Percentiles rank a stretch among this genome's conserved stretches.
Conservation (phyloP, 2,329 filamentous ascomycete genomes). For the Didymella pomorum region DNA sequence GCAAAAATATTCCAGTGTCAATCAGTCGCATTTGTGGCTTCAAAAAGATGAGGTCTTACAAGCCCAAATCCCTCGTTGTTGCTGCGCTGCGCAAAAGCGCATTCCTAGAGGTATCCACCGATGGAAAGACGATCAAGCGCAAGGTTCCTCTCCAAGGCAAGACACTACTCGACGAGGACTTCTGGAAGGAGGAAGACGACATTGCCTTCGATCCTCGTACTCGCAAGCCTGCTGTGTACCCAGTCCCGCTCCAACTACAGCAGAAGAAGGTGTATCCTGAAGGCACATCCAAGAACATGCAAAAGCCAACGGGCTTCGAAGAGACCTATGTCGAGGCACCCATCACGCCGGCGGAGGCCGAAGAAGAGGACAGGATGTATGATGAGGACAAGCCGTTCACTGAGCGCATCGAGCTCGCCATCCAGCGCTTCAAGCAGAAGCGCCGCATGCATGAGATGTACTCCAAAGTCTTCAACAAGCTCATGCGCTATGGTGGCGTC, state of each 20-base stretch:
- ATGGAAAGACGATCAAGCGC: constrained; percentile 55
- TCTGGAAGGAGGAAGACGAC: constrained; percentile 33
- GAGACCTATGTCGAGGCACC: constrained; percentile 83
- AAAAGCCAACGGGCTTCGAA: constrained; percentile 59
- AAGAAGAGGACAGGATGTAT: constrained; percentile 75
- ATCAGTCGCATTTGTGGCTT: constrained; percentile 56
- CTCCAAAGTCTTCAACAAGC: constrained; percentile 75
- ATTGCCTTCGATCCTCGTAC: constrained; percentile 44
- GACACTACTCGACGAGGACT: constrained; percentile 41
- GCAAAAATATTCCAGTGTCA: constrained; percentile 54
- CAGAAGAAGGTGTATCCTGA: constrained; percentile 41
- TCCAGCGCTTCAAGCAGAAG: constrained; percentile 79
- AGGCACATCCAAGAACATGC: constrained; percentile 54
- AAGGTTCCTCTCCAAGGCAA: constrained; percentile 50
- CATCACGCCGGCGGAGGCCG: constrained; percentile 72
- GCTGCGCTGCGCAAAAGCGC: constrained; percentile 53
- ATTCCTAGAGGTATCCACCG: constrained; percentile 52
- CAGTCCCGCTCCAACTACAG: constrained; percentile 38
- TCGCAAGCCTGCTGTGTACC: constrained; percentile 32
- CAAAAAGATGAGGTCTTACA: constrained; percentile 57
- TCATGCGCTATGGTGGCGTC: constrained; percentile 83
- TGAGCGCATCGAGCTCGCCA: constrained; percentile 83
- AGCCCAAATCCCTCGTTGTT: constrained; percentile 50
- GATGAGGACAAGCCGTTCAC: constrained; percentile 56
- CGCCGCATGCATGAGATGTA: constrained; percentile 75